These are phyloP conservation scores for Leccinum olivaceopallidum DNA, from an alignment of 768 basidiomycete genomes.

Conservation along the genomic window DNA sequence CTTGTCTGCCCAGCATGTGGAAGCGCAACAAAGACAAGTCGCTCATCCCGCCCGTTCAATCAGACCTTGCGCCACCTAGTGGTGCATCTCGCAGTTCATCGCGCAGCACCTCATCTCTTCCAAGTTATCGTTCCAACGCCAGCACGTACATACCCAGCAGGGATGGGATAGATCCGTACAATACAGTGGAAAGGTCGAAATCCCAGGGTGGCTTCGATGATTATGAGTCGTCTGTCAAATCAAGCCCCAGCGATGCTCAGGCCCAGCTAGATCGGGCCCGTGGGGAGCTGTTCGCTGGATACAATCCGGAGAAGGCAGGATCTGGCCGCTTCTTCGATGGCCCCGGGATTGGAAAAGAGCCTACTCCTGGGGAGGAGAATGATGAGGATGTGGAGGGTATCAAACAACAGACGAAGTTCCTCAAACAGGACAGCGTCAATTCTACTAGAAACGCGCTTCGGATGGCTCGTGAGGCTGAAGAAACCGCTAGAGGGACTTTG, in stretches of 20 bases:
- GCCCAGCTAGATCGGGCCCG: slow-evolving; percentile 63
- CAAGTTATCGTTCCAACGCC: slow-evolving; percentile 51
- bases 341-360: slow-evolving; percentile 44
- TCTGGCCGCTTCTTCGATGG: slow-evolving; percentile 74
- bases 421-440: slow-evolving; percentile 91
- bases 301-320: slow-evolving; percentile 57
- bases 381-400: slow-evolving; percentile 94
- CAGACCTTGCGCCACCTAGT: slow-evolving; percentile 31
- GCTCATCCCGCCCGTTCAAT: slow-evolving; percentile 66
- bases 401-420: slow-evolving; percentile 83
- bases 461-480: slow-evolving; percentile 94
- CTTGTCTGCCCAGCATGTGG: slow-evolving; percentile 30
- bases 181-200: slow-evolving; percentile 28
- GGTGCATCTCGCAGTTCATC: slow-evolving; percentile 31
- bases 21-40: slow-evolving; percentile 68
- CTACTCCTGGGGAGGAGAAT: slow-evolving; percentile 65
- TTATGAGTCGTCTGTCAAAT: slow-evolving; percentile 17
- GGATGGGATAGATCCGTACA: slow-evolving; percentile 59
- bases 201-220: slow-evolving; percentile 30
- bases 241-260: slow-evolving; percentile 32
- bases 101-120: slow-evolving; percentile 39
- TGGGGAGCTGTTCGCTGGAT: slow-evolving; percentile 73
- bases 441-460: slow-evolving; percentile 91
- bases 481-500: slow-evolving; percentile 87
- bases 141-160: slow-evolving; percentile 69